Evolutionary conservation across 1,284 basidiomycete species (phyloP).

Genomic region (Sanghuangporus weigelae): DNA sequence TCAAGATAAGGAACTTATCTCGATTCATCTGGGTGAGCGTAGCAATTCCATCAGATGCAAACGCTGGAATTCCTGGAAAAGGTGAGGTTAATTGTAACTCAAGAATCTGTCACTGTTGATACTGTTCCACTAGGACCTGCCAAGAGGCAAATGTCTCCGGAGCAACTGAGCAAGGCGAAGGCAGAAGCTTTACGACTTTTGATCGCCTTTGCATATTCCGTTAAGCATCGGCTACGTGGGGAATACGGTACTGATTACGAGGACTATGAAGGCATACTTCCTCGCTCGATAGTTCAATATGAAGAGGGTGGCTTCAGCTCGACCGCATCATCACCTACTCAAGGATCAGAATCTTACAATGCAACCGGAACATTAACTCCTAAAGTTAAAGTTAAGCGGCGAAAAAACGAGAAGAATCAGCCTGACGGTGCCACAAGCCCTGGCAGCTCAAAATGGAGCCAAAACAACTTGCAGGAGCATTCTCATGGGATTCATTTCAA

Average conservation of each 20-base stretch:
- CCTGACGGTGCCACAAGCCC: background rate
- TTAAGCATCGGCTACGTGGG: slow-evolving; percentile 75
- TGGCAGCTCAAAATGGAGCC: background rate
- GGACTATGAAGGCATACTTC: slow-evolving; percentile 65
- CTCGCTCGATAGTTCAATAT: slow-evolving; percentile 54
- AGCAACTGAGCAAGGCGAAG: slow-evolving; percentile 66
- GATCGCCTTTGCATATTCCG: slow-evolving; percentile 62
- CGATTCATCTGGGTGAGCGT: slow-evolving; percentile 79
- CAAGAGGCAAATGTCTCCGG: slow-evolving; percentile 38
- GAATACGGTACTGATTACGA: slow-evolving; percentile 65
- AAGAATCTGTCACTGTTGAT: slow-evolving; percentile 3
- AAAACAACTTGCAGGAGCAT: background rate
- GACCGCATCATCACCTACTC: slow-evolving; percentile 1
- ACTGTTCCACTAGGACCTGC: slow-evolving; percentile 40
- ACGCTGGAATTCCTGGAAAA: slow-evolving; percentile 6
- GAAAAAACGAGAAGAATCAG: background rate
- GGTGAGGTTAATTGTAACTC: slow-evolving; percentile 4
- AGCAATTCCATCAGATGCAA: slow-evolving; percentile 46
- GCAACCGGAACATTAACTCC: slow-evolving; percentile 3
- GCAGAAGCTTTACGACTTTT: slow-evolving; percentile 64
- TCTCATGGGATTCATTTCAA: slow-evolving; percentile 10
- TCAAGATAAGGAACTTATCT: slow-evolving; percentile 54
- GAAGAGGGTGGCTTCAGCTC: slow-evolving; percentile 58
- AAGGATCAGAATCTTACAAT: slow-evolving; percentile 11
- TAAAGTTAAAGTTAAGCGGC: background rate